A percentile compares a stretch with the other conserved stretches of the same genome.
Conservation (phyloP, 352 stramenopile genomes). For the Pythium folliculosum region DNA sequence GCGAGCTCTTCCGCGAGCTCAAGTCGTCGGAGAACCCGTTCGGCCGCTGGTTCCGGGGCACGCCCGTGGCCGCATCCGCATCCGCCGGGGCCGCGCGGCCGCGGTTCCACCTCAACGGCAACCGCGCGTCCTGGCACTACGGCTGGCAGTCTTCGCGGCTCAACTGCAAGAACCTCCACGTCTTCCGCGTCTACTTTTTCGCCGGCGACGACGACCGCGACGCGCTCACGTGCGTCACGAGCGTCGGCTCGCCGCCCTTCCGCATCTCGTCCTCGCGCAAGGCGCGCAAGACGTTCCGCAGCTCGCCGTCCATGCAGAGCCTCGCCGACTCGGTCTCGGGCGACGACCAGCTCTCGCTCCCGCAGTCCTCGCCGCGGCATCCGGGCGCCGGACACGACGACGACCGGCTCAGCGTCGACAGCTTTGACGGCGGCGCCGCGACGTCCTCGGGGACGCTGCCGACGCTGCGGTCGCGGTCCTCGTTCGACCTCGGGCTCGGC, state of each 20-base stretch:
- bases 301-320: slow-evolving; percentile 41
- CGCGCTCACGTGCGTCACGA: slow-evolving; percentile 51
- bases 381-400: slow-evolving; percentile 4
- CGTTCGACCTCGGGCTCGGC: slow-evolving; percentile 16
- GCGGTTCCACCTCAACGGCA: slow-evolving; percentile 81
- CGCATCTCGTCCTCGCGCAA: slow-evolving; percentile 83
- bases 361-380: slow-evolving; percentile 14
- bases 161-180: slow-evolving; percentile 85
- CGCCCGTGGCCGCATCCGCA: slow-evolving; percentile 24
- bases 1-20: slow-evolving; percentile 70
- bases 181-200: slow-evolving; percentile 80
- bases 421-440: slow-evolving; percentile 11
- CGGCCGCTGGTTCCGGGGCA: slow-evolving; percentile 68
- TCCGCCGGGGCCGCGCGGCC: slow-evolving; percentile 24
- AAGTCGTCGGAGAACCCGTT: slow-evolving; percentile 82
- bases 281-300: slow-evolving; percentile 70
- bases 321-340: slow-evolving; percentile 16
- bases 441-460: background rate
- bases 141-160: slow-evolving; percentile 83
- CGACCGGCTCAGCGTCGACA: slow-evolving; percentile 18
- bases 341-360: slow-evolving; percentile 20
- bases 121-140: slow-evolving; percentile 87
- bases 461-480: slow-evolving; percentile 12
- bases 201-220: slow-evolving; percentile 27
- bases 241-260: slow-evolving; percentile 66